Evolutionary conservation across 139 green algal species (phyloP), one percentile per base, ranked within the genome.

Genomic region (Tetradesmus obliquus): DNA sequence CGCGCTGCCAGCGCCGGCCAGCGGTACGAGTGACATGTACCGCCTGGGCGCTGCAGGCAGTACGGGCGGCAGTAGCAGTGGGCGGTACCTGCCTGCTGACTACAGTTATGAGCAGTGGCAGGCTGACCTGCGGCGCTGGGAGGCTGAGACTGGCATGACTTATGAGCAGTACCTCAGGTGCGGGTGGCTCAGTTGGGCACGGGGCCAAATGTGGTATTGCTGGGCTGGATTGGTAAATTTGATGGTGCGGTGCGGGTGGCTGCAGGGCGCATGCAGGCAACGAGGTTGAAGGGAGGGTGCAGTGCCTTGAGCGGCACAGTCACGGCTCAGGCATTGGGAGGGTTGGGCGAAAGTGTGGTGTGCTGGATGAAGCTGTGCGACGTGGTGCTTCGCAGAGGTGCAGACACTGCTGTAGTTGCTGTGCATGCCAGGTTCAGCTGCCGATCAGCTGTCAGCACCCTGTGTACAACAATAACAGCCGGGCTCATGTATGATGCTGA

Each of bases 91-190:
- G 62, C 88, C 93, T 19, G 62, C 84, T 76, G 91, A 92, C 53
- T 95, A 94, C 90, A 91, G 53, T 2, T 93, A 93, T 57, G 88
- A 92, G 58, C 91, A 95, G 82, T 95, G 94, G 94, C 91, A 96
- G 91, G 51, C 24, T 20, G 93, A 96, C 87, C 72, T 96, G 3
- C 82, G 92, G 54, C 90, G 91, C 8, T 96, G 94, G 94, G 94
- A 96, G 92, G 57, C 74, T 58, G 88, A 96, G 91, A 96, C 94
- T 10, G 94, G 94, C 71, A 85, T 93, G 58, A 91, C 45, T 0
- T 95, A 95, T 55, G 90, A 93, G 45, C 91, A 94, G 13, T 95
- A 94, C 72, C 88, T 93, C 79, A 76, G 88, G 80, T 91, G 22
- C 7, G 62, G 7, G 82, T 81, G 84, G 32, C 32, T 45, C 32